A percentile compares a stretch with the other conserved stretches of the same genome.
Conservation (phyloP, 2,329 filamentous ascomycete genomes). For the Sporothrix pallida region DNA sequence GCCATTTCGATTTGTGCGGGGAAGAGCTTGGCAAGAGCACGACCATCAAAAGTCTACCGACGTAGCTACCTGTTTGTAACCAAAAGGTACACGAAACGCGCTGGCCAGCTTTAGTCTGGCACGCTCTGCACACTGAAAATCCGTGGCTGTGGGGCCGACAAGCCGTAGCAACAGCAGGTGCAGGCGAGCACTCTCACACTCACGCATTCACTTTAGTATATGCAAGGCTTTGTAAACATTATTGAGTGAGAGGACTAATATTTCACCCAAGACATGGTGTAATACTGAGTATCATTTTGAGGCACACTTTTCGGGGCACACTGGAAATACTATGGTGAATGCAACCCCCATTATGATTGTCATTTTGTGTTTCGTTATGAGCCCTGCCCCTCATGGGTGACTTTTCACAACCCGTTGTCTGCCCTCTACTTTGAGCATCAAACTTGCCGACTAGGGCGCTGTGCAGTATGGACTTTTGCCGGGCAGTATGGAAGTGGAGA, state of each 20-base stretch:
- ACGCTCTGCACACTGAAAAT: neutral
- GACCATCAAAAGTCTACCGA: no score
- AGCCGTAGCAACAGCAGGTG: slow-evolving; percentile 4
- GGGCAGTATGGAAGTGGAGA: neutral
- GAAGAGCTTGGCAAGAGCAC: neutral
- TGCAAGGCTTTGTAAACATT: neutral
- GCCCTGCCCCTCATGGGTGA: slow-evolving; percentile 1
- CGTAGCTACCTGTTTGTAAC: neutral
- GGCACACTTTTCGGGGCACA: slow-evolving; percentile 8
- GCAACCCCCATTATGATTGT: neutral
- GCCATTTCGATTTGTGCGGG: slow-evolving; percentile 15
- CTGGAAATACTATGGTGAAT: neutral
- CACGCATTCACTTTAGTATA: neutral
- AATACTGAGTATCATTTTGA: neutral
- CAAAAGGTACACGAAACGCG: neutral
- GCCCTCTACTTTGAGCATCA: neutral
- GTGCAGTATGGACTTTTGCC: slow-evolving; percentile 9
- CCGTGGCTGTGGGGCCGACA: slow-evolving; percentile 25
- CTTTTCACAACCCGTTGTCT: neutral
- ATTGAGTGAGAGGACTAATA: neutral
- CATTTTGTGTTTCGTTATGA: neutral
- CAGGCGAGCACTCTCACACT: neutral
- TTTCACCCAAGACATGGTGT: no score
- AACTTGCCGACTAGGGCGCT: slow-evolving; percentile 13
- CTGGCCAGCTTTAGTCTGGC: neutral